These are phyloP conservation scores for Citrus mangshanensis DNA, from an alignment of 345 rosid genomes.

Conservation along the genomic window DNA sequence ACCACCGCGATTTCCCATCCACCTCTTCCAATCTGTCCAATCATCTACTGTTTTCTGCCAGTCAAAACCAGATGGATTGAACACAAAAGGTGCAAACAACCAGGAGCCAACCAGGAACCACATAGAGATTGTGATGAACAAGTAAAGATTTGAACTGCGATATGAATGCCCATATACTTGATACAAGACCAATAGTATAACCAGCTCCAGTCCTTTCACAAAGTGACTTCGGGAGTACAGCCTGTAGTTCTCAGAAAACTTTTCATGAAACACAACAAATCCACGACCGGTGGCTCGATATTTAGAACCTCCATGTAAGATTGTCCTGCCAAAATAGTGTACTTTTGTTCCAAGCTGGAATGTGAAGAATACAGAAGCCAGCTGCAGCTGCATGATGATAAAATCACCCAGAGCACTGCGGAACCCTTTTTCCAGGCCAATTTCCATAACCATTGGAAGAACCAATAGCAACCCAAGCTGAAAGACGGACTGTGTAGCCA, in stretches of 20 bases:
- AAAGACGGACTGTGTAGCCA: conserved; percentile 79
- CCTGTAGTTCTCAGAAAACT: conserved; percentile 88
- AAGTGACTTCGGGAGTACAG: conserved; percentile 91
- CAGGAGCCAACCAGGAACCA: conserved; percentile 96
- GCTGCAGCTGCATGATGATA: conserved; percentile 92
- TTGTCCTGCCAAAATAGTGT: conserved; percentile 87
- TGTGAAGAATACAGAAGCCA: conserved; percentile 91
- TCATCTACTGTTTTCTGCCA: conserved; percentile 97
- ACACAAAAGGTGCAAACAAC: conserved; percentile 94
- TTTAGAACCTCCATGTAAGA: conserved; percentile 90
- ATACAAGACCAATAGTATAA: conserved; percentile 61
- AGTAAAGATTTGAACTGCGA: conserved; percentile 66
- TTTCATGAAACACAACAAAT: conserved; percentile 88
- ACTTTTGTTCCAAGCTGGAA: conserved; percentile 98
- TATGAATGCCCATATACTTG: conserved; percentile 71
- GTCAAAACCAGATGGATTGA: conserved; percentile 96
- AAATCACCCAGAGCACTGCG: conserved; percentile 84
- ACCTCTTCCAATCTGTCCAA: conserved; percentile 97
- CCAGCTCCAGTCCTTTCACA: conserved; percentile 80
- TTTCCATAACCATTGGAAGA: conserved; percentile 97
- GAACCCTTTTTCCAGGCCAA: conserved; percentile 92
- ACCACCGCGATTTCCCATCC: conserved; percentile 99
- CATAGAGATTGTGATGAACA: conserved; percentile 76
- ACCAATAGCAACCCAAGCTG: conserved; percentile 84
- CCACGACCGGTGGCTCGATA: conserved; percentile 91